Conservation (phyloP, 345 rosid genomes). For the Lepidium sativum region DNA sequence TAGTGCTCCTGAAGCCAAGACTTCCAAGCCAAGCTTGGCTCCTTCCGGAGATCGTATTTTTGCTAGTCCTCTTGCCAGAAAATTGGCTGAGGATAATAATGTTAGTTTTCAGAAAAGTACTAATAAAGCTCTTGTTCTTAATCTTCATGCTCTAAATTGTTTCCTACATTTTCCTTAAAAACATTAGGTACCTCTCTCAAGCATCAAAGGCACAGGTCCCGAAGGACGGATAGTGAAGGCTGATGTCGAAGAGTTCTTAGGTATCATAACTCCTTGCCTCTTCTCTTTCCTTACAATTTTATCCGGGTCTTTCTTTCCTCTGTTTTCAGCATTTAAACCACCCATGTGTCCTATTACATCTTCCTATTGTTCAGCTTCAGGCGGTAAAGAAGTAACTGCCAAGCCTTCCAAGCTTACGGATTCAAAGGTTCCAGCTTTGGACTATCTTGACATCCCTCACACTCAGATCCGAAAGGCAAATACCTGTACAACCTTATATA, state of each 20-base stretch:
- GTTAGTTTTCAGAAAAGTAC: conserved; percentile 29
- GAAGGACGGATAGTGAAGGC: conserved; percentile 85
- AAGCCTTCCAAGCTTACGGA: conserved; percentile 36
- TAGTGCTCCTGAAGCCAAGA: conserved; percentile 53
- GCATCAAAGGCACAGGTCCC: conserved; percentile 88
- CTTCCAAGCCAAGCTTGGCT: conserved; percentile 38
- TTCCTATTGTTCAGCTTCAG: conserved; percentile 47
- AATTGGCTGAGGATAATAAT: conserved; percentile 76
- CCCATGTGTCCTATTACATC: conserved; percentile 4
- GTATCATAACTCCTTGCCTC: conserved; percentile 31
- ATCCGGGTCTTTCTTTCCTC: not conserved
- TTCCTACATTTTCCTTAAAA: conserved; percentile 1
- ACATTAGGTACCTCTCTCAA: conserved; percentile 65
- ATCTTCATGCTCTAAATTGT: not conserved
- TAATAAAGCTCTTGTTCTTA: not conserved
- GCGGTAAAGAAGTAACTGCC: conserved; percentile 52
- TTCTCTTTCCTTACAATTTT: not conserved
- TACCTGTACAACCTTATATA: not conserved
- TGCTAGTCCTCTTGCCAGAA: conserved; percentile 92
- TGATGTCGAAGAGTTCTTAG: conserved; percentile 86
- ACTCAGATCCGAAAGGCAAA: conserved; percentile 82
- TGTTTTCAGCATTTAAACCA: not conserved
- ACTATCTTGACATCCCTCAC: conserved; percentile 77
- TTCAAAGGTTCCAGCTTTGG: conserved; percentile 38
- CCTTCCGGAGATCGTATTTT: conserved; percentile 63